Conservation (phyloP, 2,329 filamentous ascomycete genomes). For the Penicillium crustosum region DNA sequence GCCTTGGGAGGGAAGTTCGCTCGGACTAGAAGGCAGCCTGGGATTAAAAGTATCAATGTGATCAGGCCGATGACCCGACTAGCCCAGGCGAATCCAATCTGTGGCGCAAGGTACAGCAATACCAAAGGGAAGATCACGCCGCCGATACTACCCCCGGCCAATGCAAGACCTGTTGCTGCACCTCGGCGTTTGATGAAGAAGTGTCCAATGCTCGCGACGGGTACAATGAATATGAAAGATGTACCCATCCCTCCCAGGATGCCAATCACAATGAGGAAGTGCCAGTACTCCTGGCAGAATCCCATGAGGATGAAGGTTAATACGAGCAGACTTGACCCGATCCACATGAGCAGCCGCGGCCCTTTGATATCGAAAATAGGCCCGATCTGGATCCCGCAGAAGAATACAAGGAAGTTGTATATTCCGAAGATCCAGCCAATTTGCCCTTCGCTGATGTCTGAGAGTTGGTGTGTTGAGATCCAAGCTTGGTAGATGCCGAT, state of each 20-base stretch:
- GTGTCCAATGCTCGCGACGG: constrained; percentile 18
- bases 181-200: constrained; percentile 19
- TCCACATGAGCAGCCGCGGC: neutral
- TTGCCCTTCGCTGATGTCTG: constrained; percentile 27
- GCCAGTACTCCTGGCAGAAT: constrained; percentile 20
- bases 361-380: constrained; percentile 43
- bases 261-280: constrained; percentile 18
- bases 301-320: constrained; percentile 32
- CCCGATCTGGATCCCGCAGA: constrained; percentile 33
- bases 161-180: constrained; percentile 17
- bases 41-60: constrained; percentile 15
- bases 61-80: constrained; percentile 19
- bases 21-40: constrained; percentile 14
- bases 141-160: constrained; percentile 19
- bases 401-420: constrained; percentile 43
- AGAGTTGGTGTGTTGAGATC: constrained; percentile 40
- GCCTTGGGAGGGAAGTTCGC: constrained; percentile 12
- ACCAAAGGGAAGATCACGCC: constrained; percentile 24
- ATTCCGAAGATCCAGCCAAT: constrained; percentile 46
- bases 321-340: constrained; percentile 25
- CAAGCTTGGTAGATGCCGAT: constrained; percentile 43
- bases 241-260: constrained; percentile 17
- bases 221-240: constrained; percentile 21
- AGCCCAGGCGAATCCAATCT: constrained; percentile 21
- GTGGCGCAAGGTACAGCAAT: constrained; percentile 13